Evolutionary conservation across 176 grass and related monocot genomes (phyloP).

Genomic region (Phyllostachys edulis): DNA sequence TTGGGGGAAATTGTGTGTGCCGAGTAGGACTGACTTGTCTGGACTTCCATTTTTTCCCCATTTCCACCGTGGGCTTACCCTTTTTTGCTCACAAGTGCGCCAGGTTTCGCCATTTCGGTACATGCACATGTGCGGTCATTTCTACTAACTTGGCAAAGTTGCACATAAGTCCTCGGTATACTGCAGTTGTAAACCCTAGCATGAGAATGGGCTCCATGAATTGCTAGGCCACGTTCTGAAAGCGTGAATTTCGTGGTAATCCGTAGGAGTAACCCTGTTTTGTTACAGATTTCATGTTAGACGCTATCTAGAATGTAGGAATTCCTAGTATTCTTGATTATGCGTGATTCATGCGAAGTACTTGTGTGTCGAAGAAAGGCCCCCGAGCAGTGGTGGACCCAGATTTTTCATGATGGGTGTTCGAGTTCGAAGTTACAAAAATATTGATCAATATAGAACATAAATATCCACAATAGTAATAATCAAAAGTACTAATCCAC

Average conservation of each 20-base stretch:
- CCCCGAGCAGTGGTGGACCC: too few relatives aligned
- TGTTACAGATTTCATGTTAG: neutral
- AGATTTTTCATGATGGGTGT: too few relatives aligned
- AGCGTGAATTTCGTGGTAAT: too few relatives aligned
- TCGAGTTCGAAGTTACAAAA: too few relatives aligned
- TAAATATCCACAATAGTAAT: too few relatives aligned
- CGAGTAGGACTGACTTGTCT: conserved; percentile 35
- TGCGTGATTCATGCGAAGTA: neutral
- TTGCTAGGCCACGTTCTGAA: neutral
- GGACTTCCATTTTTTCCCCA: neutral
- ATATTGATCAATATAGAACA: too few relatives aligned
- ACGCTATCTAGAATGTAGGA: neutral
- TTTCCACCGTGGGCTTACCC: neutral
- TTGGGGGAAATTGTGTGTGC: conserved; percentile 19
- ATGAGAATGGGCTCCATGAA: neutral
- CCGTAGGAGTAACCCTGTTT: neutral
- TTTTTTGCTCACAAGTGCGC: neutral
- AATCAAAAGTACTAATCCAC: too few relatives aligned
- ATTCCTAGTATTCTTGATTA: neutral
- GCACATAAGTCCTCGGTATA: neutral
- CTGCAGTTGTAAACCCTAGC: neutral
- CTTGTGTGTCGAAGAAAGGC: neutral
- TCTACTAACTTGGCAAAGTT: neutral
- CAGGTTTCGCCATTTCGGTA: conserved; percentile 33
- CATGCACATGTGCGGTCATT: neutral